Evolutionary conservation across 75 land plant species (phyloP).

Genomic region (Gnetum montanum): DNA sequence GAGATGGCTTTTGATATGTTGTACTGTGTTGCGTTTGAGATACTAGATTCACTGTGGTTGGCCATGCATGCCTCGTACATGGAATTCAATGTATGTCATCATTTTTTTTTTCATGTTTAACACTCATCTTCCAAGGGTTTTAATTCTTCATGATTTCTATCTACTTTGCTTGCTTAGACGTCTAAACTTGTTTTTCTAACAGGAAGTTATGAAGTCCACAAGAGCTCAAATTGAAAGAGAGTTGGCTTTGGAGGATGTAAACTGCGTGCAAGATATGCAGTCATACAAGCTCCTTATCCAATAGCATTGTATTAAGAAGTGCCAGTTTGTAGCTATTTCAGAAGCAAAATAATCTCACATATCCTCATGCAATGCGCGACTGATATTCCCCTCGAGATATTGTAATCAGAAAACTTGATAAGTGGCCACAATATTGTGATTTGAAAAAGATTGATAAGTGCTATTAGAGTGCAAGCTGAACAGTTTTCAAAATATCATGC

Average conservation of each 20-base stretch:
- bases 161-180: slow-evolving; percentile 2
- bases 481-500: no score
- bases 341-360: no score
- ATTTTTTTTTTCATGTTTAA: neutral
- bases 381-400: no score
- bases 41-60: slow-evolving; percentile 96
- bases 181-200: slow-evolving; percentile 2
- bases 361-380: no score
- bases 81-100: slow-evolving; percentile 50
- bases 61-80: slow-evolving; percentile 88
- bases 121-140: neutral
- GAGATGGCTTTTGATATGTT: slow-evolving; percentile 77
- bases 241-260: slow-evolving; percentile 62
- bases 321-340: no score
- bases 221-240: slow-evolving; percentile 69
- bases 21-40: slow-evolving; percentile 80
- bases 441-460: no score
- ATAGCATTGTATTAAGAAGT: neutral
- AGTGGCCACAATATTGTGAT: no score
- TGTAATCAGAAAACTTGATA: no score
- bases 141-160: neutral
- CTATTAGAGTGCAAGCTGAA: no score
- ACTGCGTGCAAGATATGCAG: slow-evolving; percentile 68
- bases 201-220: slow-evolving; percentile 74
- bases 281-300: slow-evolving; percentile 33